A percentile compares a stretch with the other conserved stretches of the same genome.
Conservation (phyloP, 805 yeast genomes). For the Candida silvicultrix region DNA sequence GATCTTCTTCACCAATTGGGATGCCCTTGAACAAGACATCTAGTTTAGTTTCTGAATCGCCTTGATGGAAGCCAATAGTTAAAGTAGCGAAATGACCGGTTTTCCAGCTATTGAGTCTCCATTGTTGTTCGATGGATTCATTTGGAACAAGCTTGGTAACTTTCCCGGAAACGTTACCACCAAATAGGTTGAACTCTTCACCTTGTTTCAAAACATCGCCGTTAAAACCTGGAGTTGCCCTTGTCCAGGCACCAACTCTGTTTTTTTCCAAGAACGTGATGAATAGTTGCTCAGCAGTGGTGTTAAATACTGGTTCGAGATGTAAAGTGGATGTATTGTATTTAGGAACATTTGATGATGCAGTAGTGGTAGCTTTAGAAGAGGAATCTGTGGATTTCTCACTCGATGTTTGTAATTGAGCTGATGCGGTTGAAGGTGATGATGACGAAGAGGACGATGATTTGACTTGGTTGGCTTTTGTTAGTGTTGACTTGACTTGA, state of each 20-base stretch:
- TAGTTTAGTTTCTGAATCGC: constrained; percentile 78
- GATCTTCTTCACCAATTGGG: constrained; percentile 93
- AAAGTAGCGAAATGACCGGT: constrained; percentile 72
- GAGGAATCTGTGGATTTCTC: constrained; percentile 12
- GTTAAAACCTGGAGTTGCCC: constrained; percentile 56
- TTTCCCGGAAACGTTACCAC: constrained; percentile 80
- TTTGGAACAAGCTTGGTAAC: constrained; percentile 52
- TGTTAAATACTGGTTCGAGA: constrained; percentile 74
- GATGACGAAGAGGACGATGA: constrained; percentile 5
- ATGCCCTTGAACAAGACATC: constrained; percentile 79
- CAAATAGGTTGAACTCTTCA: constrained; percentile 64
- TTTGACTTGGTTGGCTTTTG: constrained; percentile 42
- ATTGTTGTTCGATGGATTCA: constrained; percentile 58
- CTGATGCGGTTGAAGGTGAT: constrained; percentile 9
- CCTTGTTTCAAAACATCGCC: constrained; percentile 43
- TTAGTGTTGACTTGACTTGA: constrained; percentile 51
- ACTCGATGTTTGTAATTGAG: no score
- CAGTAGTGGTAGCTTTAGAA: no score
- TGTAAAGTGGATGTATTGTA: constrained; percentile 79
- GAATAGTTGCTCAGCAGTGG: constrained; percentile 82
- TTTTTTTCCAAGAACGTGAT: constrained; percentile 69
- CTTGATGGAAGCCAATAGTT: constrained; percentile 62
- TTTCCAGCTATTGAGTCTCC: constrained; percentile 92
- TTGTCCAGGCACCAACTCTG: constrained; percentile 86
- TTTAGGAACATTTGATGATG: constrained; percentile 36